A percentile compares a stretch with the other conserved stretches of the same genome.
Evolutionary conservation across 805 yeast genomes (phyloP).

Genomic region (Kodamaea neixiangensis): DNA sequence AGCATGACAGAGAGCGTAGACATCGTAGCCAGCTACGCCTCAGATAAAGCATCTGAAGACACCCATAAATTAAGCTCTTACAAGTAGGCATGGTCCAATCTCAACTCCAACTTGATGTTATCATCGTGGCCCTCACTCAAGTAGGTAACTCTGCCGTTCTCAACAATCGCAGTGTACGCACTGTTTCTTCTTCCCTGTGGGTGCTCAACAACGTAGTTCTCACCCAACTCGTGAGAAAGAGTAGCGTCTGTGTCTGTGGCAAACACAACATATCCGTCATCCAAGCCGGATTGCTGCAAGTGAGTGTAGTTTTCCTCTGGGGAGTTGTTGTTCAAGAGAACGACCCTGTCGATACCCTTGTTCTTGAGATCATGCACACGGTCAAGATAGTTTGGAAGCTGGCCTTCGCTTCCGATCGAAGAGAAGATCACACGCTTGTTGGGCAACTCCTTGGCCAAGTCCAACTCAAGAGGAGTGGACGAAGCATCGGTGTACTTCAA

Average conservation of each 20-base stretch:
- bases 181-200: slow-evolving; percentile 14
- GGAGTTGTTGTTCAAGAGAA: slow-evolving; percentile 16
- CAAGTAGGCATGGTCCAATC: slow-evolving; percentile 12
- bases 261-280: slow-evolving; percentile 16
- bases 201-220: slow-evolving; percentile 12
- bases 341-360: slow-evolving; percentile 16
- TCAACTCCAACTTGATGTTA: slow-evolving; percentile 13
- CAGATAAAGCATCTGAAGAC: neutral
- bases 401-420: slow-evolving; percentile 14
- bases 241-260: slow-evolving; percentile 17
- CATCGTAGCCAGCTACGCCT: neutral
- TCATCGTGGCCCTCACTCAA: slow-evolving; percentile 15
- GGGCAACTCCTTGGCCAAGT: slow-evolving; percentile 29
- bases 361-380: slow-evolving; percentile 15
- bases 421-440: slow-evolving; percentile 15
- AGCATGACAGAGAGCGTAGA: neutral
- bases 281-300: slow-evolving; percentile 13
- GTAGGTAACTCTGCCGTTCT: slow-evolving; percentile 23
- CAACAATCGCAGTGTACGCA: slow-evolving; percentile 17
- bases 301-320: slow-evolving; percentile 16
- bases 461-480: slow-evolving; percentile 24
- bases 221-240: slow-evolving; percentile 15
- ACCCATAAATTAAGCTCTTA: neutral
- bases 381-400: slow-evolving; percentile 15
- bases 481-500: slow-evolving; percentile 9